Conservation (phyloP, 2,329 filamentous ascomycete species). For the Trichoderma cornu-damae region DNA sequence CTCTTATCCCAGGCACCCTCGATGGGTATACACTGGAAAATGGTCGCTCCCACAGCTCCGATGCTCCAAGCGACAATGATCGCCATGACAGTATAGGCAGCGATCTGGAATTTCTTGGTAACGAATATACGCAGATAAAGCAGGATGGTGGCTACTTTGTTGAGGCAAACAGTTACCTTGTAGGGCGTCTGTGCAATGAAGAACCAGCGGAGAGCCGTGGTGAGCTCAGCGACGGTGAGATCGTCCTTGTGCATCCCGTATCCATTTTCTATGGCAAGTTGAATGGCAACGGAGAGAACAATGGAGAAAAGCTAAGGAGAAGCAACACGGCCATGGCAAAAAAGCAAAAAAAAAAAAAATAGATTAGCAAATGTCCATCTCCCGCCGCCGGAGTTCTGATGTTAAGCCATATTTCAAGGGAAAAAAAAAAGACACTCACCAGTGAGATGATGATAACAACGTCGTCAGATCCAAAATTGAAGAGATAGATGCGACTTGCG, state of each 20-base stretch:
- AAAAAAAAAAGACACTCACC: slow-evolving; percentile 23
- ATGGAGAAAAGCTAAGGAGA: not conserved
- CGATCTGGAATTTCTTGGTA: slow-evolving; percentile 36
- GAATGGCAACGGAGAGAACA: slow-evolving; percentile 11
- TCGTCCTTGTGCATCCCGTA: slow-evolving; percentile 38
- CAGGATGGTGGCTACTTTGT: slow-evolving; percentile 46
- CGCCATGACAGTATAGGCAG: slow-evolving; percentile 35
- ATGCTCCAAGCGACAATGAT: slow-evolving; percentile 40
- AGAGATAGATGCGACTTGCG: slow-evolving; percentile 32
- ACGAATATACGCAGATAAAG: slow-evolving; percentile 48
- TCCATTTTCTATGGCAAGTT: slow-evolving; percentile 33
- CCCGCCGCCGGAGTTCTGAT: too few relatives aligned
- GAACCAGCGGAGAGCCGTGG: slow-evolving; percentile 34
- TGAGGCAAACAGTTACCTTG: slow-evolving; percentile 45
- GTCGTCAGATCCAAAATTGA: slow-evolving; percentile 36
- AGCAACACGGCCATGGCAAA: not conserved
- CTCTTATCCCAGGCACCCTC: slow-evolving; percentile 38
- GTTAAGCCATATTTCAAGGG: too few relatives aligned
- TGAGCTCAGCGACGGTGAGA: slow-evolving; percentile 28
- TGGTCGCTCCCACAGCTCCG: slow-evolving; percentile 38
- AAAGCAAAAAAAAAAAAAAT: too few relatives aligned
- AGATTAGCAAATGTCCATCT: not conserved
- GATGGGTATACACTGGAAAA: slow-evolving; percentile 45
- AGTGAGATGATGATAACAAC: slow-evolving; percentile 35
- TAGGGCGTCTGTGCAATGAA: slow-evolving; percentile 46